Evolutionary conservation across 768 basidiomycete species (phyloP).

Genomic region (Glaciozyma martinii): DNA sequence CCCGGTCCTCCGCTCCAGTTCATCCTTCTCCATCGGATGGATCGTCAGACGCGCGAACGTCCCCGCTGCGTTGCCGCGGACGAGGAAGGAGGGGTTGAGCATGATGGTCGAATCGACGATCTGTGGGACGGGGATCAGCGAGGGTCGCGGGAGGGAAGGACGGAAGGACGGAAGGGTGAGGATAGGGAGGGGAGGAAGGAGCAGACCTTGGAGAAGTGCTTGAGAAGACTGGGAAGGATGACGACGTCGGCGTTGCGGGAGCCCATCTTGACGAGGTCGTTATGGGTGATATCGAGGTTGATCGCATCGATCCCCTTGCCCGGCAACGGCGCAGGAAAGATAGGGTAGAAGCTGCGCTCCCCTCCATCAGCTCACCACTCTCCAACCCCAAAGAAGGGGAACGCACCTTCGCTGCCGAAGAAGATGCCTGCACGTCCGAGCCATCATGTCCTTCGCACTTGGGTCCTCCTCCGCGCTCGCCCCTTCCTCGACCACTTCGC

Average conservation of each 20-base stretch:
- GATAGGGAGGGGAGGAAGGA: constrained; percentile 75
- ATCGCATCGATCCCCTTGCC: constrained; percentile 51
- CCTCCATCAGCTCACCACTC: neutral
- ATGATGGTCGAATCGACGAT: constrained; percentile 63
- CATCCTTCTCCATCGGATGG: constrained; percentile 38
- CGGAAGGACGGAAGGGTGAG: constrained; percentile 57
- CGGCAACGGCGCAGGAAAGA: constrained; percentile 76
- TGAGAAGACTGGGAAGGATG: constrained; percentile 76
- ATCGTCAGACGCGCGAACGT: constrained; percentile 42
- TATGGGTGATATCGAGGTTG: constrained; percentile 82
- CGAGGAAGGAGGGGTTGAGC: constrained; percentile 76
- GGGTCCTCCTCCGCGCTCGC: constrained; percentile 40
- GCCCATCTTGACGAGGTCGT: constrained; percentile 45
- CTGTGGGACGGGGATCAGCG: constrained; percentile 43
- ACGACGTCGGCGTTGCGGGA: constrained; percentile 57
- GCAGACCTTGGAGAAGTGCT: constrained; percentile 62
- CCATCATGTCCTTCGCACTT: constrained; percentile 60
- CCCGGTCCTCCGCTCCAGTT: constrained; percentile 27
- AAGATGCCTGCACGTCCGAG: constrained; percentile 65
- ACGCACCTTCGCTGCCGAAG: constrained; percentile 75
- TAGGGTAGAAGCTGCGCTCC: constrained; percentile 71
- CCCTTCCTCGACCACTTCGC: neutral
- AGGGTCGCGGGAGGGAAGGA: neutral
- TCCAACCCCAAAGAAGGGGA: neutral
- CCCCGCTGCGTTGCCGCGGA: constrained; percentile 39